phyloP scores from a whole-genome alignment of 2,329 filamentous ascomycete species.

The Fusarium nisikadoi region DNA sequence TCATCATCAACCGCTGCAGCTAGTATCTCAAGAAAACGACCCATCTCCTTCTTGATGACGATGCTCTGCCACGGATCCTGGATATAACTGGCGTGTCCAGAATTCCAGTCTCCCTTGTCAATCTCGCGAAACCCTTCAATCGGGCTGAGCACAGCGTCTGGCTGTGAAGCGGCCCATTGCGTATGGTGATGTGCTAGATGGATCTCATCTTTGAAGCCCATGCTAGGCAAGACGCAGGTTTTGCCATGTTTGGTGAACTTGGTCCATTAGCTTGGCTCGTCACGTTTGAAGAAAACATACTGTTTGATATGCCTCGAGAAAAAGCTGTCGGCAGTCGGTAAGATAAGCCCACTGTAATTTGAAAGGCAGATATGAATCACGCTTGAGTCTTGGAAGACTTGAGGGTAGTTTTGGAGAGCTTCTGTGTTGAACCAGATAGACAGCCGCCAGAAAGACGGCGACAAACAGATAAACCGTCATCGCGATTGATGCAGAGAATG shows the following conservation, averaged over 20 bases:
- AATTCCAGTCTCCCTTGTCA: conserved; percentile 51
- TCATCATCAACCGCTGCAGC: conserved; percentile 50
- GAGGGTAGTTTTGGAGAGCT: conserved; percentile 4
- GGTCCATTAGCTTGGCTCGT: fast-evolving
- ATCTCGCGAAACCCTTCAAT: conserved; percentile 52
- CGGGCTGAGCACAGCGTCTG: conserved; percentile 50
- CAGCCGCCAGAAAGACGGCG: not conserved
- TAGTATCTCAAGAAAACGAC: conserved; percentile 48
- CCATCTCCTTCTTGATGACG: conserved; percentile 52
- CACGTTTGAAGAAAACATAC: conserved; percentile 1
- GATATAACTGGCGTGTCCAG: conserved; percentile 50
- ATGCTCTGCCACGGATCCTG: conserved; percentile 51
- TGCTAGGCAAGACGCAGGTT: conserved; percentile 54
- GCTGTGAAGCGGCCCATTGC: conserved; percentile 54
- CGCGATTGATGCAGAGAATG: not conserved
- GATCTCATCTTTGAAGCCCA: conserved; percentile 54
- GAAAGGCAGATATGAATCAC: conserved; percentile 9
- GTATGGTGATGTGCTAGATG: conserved; percentile 54
- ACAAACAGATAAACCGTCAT: conserved; percentile 14
- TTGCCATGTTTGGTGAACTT: conserved; percentile 54
- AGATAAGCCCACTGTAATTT: conserved; percentile 39
- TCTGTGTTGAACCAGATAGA: not conserved
- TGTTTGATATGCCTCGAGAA: conserved; percentile 46
- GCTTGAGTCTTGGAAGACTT: not conserved
- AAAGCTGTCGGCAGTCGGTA: conserved; percentile 46